Evolutionary conservation across 108 stramenopile genomes (phyloP), one percentile per base, ranked within the genome.

Genomic region (Poteriospumella lacustris): DNA sequence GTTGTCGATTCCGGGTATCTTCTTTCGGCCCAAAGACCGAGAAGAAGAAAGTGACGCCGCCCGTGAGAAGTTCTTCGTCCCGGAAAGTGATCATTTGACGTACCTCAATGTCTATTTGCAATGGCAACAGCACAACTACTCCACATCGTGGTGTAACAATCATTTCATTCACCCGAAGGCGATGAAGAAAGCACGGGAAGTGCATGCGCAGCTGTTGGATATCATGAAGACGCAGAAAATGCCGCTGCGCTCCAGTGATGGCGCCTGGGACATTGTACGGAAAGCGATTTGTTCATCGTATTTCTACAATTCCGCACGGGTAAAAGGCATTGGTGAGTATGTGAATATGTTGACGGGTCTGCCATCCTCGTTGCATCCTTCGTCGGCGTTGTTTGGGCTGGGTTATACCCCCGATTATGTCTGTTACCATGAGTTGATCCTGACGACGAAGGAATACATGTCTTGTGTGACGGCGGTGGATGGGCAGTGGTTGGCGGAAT

Each of bases 401-500:
- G 98, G 98, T 1, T 96, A 95, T 79, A 96, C 98, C 28, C 98
- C 98, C 24, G 98, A 99, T 87, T 97, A 94, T 80, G 94, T 96
- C 19, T 91, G 91, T 58, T 99, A 99, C 83, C 95, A 99, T 81
- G 98, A 99, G 85, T 87, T 99, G 60, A 94, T 99, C 75, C 90
- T 93, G 72, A 99, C 98, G 0, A 88, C 91, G 29, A 96, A 96
- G 82, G 96, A 97, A 80, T 73, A 73, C 70, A 73, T 73, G 70
- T 73, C 70, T 29, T 73, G 70, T 69, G 96, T 97, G 24, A 96
- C 97, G 59, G 95, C 98, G 33, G 95, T 99, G 0, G 98, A 99
- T 75, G 94, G 94, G 34, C 94, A 96, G 84, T 99, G 98, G 96
- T 87, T 99, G 12, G 98, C 96, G 1, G 96, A 99, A 81, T 85